These are phyloP conservation scores for Leccinellum rugosiceps DNA, from an alignment of 768 basidiomycete species.

Conservation along the genomic window DNA sequence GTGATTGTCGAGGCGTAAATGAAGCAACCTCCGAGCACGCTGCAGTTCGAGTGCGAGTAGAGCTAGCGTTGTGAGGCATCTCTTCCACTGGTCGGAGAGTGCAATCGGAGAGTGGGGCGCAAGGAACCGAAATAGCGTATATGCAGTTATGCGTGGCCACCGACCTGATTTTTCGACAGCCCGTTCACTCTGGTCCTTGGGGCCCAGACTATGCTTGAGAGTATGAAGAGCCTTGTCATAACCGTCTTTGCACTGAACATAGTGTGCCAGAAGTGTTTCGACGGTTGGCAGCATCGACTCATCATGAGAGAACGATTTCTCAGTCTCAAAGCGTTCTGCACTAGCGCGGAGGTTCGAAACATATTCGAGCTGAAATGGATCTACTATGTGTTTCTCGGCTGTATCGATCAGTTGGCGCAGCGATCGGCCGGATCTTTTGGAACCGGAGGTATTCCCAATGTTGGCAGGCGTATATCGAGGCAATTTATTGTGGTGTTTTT, in stretches of 20 bases:
- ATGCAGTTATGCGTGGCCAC: constrained; percentile 38
- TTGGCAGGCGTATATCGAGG: no score
- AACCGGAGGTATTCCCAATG: no score
- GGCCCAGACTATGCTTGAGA: constrained; percentile 10
- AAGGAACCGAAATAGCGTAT: constrained; percentile 29
- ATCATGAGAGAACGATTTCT: neutral
- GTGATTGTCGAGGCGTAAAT: constrained; percentile 17
- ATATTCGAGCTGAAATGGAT: constrained; percentile 12
- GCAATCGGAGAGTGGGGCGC: constrained; percentile 19
- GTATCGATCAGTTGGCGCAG: constrained; percentile 2
- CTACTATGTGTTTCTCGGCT: neutral
- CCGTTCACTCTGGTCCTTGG: constrained; percentile 8
- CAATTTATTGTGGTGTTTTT: no score
- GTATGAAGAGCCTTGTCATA: neutral
- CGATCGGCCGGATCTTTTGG: no score
- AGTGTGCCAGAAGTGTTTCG: constrained; percentile 4
- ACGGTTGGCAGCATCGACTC: neutral
- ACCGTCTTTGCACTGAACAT: neutral
- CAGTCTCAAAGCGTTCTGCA: constrained; percentile 9
- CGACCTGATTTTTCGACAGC: constrained; percentile 10
- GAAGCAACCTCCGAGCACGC: constrained; percentile 34
- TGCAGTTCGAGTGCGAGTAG: constrained; percentile 33
- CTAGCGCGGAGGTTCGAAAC: constrained; percentile 12
- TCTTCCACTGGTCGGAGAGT: constrained; percentile 29
- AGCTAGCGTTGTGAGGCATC: constrained; percentile 27